Base-by-base conservation (phyloP, 352 stramenopile species). In the Phytophthora hibernalis region DNA sequence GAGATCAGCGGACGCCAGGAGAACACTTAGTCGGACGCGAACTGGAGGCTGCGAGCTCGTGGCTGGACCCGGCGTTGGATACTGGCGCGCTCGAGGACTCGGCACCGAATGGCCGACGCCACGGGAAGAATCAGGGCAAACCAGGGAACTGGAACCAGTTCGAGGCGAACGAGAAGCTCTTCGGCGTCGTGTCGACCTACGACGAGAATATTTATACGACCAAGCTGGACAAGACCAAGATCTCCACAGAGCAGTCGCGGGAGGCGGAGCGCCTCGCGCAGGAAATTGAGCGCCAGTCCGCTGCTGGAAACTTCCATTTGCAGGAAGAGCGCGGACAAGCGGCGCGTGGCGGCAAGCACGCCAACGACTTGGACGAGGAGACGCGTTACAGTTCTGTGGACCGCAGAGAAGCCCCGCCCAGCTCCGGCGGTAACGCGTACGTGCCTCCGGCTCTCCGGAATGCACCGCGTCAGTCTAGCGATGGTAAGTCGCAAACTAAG, bases 141-240 rank as follows among this genome's bases (percentile, higher is more conserved):
- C 28, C 57, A 2, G 70, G 53, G 2, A 44, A 44, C 1, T 99
- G 96, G 96, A 97, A 99, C 85, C 97, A 99, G 80, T 99, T 99
- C 65, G 88, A 98, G 61, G 95, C 92, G 7, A 99, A 99, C 72
- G 82, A 98, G 70, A 92, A 97, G 70, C 82, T 98, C 33, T 99
- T 99, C 74, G 96, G 97, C 68, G 96, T 99, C 50, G 92, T 94
- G 48, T 96, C 93, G 35, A 91, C 83, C 9, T 99, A 95, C 67
- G 97, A 99, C 72, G 97, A 99, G 74, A 99, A 98, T 82, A 74
- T 99, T 35, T 99, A 99, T 86, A 99, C 97, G 2, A 99, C 97
- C 16, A 90, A 93, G 72, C 82, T 99, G 21, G 95, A 99, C 76
- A 98, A 97, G 71, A 74, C 72, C 47, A 92, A 93, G 58, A 88